These are phyloP conservation scores for Herpotrichia juniperi DNA, from an alignment of 2,329 filamentous ascomycete species.

Conservation along the genomic window DNA sequence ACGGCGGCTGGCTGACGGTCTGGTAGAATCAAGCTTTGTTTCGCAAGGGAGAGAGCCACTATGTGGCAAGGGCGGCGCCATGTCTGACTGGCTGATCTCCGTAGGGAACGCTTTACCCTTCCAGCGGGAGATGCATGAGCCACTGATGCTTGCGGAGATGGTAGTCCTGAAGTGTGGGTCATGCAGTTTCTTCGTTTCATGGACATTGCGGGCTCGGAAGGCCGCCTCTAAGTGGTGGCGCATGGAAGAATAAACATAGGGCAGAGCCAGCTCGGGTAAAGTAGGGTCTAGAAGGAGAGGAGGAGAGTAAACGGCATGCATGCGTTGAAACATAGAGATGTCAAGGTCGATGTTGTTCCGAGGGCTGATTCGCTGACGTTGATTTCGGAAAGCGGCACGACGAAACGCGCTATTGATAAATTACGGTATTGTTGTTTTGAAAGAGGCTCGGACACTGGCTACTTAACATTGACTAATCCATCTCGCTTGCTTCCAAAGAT, in stretches of 20 bases:
- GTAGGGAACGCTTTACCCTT: constrained; percentile 22
- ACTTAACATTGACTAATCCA: neutral
- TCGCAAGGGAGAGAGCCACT: constrained; percentile 20
- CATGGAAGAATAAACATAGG: constrained; percentile 7
- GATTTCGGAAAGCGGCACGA: neutral
- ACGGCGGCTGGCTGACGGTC: constrained; percentile 20
- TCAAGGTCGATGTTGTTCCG: neutral
- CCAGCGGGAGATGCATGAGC: constrained; percentile 12
- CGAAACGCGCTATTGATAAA: too few species aligned
- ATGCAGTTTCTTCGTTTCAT: constrained; percentile 16
- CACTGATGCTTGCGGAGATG: constrained; percentile 12
- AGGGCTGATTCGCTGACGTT: constrained; percentile 3
- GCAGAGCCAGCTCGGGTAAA: neutral
- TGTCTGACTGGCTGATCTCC: constrained; percentile 19
- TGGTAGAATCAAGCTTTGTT: constrained; percentile 28
- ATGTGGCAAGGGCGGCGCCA: constrained; percentile 10
- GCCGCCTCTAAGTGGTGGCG: constrained; percentile 10
- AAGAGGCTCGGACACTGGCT: too few species aligned
- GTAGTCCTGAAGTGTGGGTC: constrained; percentile 13
- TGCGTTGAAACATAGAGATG: constrained; percentile 4
- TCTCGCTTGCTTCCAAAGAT: neutral
- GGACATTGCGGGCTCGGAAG: constrained; percentile 11
- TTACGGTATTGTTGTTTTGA: too few species aligned
- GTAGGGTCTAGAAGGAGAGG: neutral
- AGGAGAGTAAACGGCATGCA: neutral